phyloP scores from a whole-genome alignment of 2,329 filamentous ascomycete genomes.

The Fusarium verrucosum region DNA sequence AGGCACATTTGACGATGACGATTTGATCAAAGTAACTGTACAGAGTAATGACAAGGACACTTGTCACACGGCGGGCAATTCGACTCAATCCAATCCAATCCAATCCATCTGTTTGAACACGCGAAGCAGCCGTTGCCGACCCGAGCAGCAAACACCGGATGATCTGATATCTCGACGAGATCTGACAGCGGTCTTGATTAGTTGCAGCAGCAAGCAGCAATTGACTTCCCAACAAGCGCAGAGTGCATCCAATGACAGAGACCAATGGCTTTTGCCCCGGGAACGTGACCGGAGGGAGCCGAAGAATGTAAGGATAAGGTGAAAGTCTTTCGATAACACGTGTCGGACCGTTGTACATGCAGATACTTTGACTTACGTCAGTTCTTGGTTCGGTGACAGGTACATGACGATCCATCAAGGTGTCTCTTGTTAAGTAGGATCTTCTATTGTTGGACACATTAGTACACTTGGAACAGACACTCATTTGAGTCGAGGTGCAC shows the following conservation, averaged over 20 bases:
- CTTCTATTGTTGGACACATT: background rate
- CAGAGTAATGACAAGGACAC: background rate
- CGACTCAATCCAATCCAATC: background rate
- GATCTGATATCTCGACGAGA: slow-evolving; percentile 1
- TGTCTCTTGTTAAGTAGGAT: slow-evolving; percentile 17
- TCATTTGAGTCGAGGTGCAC: slow-evolving; percentile 3
- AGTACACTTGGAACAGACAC: too few species aligned
- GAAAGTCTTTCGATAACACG: slow-evolving; percentile 15
- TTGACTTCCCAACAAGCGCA: background rate
- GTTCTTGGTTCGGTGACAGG: background rate
- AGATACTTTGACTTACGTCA: slow-evolving; percentile 1
- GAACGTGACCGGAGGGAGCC: slow-evolving; percentile 18
- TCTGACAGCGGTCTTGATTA: background rate
- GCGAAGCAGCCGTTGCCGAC: slow-evolving; percentile 12
- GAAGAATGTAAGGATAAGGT: background rate
- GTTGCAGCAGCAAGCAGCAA: slow-evolving; percentile 1
- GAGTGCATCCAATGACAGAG: background rate
- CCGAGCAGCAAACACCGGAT: slow-evolving; percentile 16
- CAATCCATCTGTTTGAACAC: slow-evolving; percentile 7
- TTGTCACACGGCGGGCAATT: background rate
- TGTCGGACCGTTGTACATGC: slow-evolving; percentile 16
- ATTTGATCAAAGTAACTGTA: too few species aligned
- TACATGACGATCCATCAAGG: slow-evolving; percentile 14
- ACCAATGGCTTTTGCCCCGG: background rate
- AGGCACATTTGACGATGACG: slow-evolving; percentile 22